Evolutionary conservation across 2,329 filamentous ascomycete genomes (phyloP).

Genomic region (Diaporthe ilicicola): DNA sequence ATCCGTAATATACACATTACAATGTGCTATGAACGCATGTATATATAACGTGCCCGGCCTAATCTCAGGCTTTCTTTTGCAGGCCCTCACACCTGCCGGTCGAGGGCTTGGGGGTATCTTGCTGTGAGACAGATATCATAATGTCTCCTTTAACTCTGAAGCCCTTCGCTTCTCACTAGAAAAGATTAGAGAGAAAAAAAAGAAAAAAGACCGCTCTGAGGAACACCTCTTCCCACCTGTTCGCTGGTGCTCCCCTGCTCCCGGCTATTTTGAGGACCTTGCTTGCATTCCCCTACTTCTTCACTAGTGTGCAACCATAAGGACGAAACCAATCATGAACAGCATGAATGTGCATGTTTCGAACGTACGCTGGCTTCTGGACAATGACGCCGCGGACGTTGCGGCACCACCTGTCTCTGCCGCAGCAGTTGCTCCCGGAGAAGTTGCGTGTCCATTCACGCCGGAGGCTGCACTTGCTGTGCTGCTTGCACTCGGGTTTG

Average conservation of each 20-base stretch:
- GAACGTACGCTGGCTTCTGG: conserved; percentile 37
- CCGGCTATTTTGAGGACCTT: not conserved
- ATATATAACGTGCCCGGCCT: not conserved
- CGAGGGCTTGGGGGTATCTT: conserved; percentile 31
- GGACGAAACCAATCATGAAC: conserved; percentile 38
- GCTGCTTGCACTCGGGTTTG: conserved; percentile 9
- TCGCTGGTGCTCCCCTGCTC: not conserved
- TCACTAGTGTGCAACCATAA: conserved; percentile 35
- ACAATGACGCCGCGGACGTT: conserved; percentile 38
- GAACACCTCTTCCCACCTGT: not conserved
- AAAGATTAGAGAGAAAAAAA: too few relatives aligned
- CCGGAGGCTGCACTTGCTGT: not conserved
- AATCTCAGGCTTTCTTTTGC: not conserved
- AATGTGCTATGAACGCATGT: conserved; percentile 32
- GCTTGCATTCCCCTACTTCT: not conserved
- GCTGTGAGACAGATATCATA: conserved; percentile 24
- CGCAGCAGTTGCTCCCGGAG: conserved; percentile 35
- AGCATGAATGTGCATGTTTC: conserved; percentile 35
- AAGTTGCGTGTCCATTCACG: not conserved
- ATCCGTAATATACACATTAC: conserved; percentile 32
- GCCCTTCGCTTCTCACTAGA: not conserved
- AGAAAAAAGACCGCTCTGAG: not conserved
- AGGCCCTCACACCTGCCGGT: conserved; percentile 15
- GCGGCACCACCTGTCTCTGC: conserved; percentile 36
- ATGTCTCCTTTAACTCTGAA: conserved; percentile 2